Evolutionary conservation across 768 basidiomycete genomes (phyloP).

Genomic region (Suillus cothurnatus): DNA sequence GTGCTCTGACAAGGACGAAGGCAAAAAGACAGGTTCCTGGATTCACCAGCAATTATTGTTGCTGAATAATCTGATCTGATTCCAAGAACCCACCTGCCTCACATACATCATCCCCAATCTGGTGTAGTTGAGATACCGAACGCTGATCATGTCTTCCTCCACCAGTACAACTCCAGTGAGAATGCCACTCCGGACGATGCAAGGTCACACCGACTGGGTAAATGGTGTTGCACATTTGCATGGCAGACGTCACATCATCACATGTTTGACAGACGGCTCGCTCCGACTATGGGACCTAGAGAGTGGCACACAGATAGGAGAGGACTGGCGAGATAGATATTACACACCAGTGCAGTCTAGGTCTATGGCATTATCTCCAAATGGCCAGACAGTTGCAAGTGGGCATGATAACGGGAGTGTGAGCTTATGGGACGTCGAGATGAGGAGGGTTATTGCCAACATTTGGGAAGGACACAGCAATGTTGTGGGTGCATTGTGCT

Average conservation of each 20-base stretch:
- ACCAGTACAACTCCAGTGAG: background rate
- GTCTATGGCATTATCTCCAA: background rate
- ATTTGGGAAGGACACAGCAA: background rate
- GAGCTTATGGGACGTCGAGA: background rate
- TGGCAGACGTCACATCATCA: background rate
- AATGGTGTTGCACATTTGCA: background rate
- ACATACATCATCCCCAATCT: background rate
- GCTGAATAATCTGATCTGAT: background rate
- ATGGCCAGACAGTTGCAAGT: background rate
- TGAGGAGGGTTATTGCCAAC: background rate
- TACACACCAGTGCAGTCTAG: too few species aligned
- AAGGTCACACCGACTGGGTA: background rate
- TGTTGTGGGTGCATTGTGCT: background rate
- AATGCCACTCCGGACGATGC: too few species aligned
- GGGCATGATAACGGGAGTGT: background rate
- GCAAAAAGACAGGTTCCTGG: background rate
- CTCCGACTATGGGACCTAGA: background rate
- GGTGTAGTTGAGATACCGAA: background rate
- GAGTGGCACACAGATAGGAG: background rate
- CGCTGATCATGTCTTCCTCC: background rate
- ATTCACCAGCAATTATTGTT: background rate
- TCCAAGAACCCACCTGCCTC: background rate
- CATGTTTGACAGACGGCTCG: background rate
- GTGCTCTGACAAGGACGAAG: background rate
- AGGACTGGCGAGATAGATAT: background rate